Evolutionary conservation across 345 rosid genomes (phyloP).

Genomic region (Pistacia atlantica): DNA sequence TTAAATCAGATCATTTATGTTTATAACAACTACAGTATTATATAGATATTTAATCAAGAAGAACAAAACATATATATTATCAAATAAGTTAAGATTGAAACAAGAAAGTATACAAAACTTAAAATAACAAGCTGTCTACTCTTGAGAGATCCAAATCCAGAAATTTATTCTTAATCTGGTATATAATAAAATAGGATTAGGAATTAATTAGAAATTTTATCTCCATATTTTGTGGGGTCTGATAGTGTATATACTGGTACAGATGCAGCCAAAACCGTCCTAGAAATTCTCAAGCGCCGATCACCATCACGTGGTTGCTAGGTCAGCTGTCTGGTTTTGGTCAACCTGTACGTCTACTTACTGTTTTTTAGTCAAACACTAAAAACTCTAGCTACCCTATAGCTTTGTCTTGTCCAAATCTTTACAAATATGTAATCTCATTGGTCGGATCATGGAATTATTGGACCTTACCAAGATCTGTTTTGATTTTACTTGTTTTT

Average conservation of each 20-base stretch:
- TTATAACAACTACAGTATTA: too few relatives aligned
- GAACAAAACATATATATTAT: too few relatives aligned
- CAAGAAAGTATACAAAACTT: background rate
- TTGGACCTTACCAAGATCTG: background rate
- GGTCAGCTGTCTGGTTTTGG: slow-evolving; percentile 25
- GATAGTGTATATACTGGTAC: background rate
- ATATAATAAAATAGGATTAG: background rate
- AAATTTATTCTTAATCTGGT: background rate
- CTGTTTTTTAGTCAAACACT: background rate
- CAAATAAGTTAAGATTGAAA: background rate
- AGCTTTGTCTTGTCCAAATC: too few relatives aligned
- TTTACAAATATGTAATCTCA: background rate
- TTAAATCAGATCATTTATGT: too few relatives aligned
- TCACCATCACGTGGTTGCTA: slow-evolving; percentile 31
- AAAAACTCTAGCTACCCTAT: background rate
- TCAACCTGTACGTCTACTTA: background rate
- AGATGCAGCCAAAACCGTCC: slow-evolving; percentile 13
- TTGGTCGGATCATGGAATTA: background rate
- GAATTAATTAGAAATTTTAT: background rate
- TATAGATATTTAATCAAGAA: too few relatives aligned
- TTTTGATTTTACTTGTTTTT: background rate
- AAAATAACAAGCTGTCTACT: background rate
- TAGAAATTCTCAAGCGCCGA: slow-evolving; percentile 28
- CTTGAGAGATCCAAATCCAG: slow-evolving; percentile 14
- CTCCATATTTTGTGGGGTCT: background rate